Evolutionary conservation across 2,329 filamentous ascomycete species (phyloP), one percentile per base, ranked within the genome.

Genomic region (Pezicula rhizophila): DNA sequence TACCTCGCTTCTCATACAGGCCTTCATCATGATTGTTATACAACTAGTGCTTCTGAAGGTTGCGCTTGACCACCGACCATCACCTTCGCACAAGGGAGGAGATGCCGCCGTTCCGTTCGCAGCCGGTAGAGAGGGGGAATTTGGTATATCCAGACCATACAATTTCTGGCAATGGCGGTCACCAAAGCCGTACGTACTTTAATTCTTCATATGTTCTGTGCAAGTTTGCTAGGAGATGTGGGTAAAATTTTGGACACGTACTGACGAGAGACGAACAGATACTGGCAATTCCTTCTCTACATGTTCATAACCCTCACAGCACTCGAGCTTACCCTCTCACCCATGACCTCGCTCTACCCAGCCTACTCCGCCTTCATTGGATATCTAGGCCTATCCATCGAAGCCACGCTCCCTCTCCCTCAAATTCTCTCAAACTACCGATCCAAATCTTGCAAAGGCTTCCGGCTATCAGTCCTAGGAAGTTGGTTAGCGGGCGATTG

Each of bases 81-180:
- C 71, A 7, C 75, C 78, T 20, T 74, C 78, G 4, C 73, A 75
- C 46, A 82, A 79, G 66, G 80, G 80, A 35, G 80, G 80, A 49
- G 80, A 82, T 45, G 72, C 76, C 6, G 72, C 75, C 2, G 54
- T 73, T 18, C 87, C 87, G 11, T 90, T 91, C 64, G 72, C 78
- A 2, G 78, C 50, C 0, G 52, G 50, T 5, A 60, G 55, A 45
- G 60, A 65, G 23, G 59, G 58, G 26, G 57, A 54, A 5, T 55
- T 55, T n/a, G 58, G 76, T 18, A 61, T 70, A 7, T 64, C 73
- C 35, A 68, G 87, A 20, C 87, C 87, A 1, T 91, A 83, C 63
- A 78, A 82, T 60, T 92, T 92, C 65, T 92, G 88, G 88, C 86
- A 88, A 66, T 92, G 88, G 88, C 77, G 81, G 49, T 80, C 79